Percentiles rank a stretch among this genome's conserved stretches.
These are phyloP conservation scores for Calonectria crousiana DNA, from an alignment of 2,329 filamentous ascomycete genomes.

Conservation along the genomic window DNA sequence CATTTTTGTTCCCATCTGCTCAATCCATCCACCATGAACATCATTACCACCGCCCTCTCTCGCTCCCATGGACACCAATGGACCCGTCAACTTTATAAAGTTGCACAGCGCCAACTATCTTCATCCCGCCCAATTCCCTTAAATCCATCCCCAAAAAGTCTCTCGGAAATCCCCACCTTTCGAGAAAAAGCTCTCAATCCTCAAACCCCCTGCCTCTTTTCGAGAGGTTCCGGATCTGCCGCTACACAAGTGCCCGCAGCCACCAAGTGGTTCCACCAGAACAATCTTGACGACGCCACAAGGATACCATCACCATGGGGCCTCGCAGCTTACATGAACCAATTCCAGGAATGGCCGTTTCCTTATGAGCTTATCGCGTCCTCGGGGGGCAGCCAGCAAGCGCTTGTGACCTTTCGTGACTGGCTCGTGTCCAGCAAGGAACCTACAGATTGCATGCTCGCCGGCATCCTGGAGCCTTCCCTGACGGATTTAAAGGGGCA, in stretches of 20 bases:
- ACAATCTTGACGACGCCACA: neutral
- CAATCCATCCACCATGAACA: constrained; percentile 28
- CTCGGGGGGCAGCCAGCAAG: constrained; percentile 28
- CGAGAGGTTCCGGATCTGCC: constrained; percentile 57
- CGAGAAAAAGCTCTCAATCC: constrained; percentile 64
- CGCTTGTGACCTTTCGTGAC: constrained; percentile 43
- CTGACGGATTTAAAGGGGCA: constrained; percentile 37
- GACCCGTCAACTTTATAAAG: constrained; percentile 32
- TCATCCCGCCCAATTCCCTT: constrained; percentile 22
- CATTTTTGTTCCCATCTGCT: neutral
- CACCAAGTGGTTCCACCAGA: constrained; percentile 68
- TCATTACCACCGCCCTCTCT: neutral
- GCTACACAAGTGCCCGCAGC: constrained; percentile 61
- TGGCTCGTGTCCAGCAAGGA: constrained; percentile 44
- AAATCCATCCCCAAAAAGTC: constrained; percentile 18
- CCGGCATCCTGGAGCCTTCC: constrained; percentile 46
- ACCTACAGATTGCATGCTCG: constrained; percentile 46
- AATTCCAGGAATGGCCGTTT: constrained; percentile 48
- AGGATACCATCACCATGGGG: constrained; percentile 15
- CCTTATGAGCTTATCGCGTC: constrained; percentile 55
- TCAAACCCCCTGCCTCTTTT: constrained; percentile 62
- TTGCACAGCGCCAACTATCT: constrained; percentile 15
- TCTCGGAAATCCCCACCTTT: constrained; percentile 59
- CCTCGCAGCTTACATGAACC: constrained; percentile 45
- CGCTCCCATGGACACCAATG: constrained; percentile 22